phyloP scores from a whole-genome alignment of 345 rosid species.

The Balakata baccata region DNA sequence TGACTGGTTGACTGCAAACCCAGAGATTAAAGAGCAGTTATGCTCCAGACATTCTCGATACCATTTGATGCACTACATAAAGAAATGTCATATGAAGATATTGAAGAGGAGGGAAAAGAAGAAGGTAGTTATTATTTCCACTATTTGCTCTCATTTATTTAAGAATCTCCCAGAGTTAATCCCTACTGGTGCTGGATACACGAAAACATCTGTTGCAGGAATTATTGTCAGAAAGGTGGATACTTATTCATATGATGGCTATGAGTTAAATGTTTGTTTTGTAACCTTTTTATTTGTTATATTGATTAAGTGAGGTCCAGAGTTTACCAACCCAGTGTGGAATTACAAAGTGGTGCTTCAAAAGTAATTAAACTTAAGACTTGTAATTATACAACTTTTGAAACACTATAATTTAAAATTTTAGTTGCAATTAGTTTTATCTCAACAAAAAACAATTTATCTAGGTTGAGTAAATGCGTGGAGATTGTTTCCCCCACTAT shows the following conservation, averaged over 20 bases:
- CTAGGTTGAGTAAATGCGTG: background rate
- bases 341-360: background rate
- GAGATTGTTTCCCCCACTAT: background rate
- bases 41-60: conserved; percentile 79
- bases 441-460: background rate
- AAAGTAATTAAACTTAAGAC: background rate
- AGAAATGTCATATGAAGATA: conserved; percentile 91
- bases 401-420: background rate
- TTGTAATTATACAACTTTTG: background rate
- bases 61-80: conserved; percentile 93
- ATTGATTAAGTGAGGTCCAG: background rate
- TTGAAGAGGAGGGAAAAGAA: conserved; percentile 85
- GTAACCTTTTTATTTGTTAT: background rate
- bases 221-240: background rate
- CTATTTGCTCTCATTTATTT: background rate
- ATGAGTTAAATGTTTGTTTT: conserved; percentile 1
- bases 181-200: background rate
- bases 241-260: background rate
- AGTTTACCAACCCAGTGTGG: background rate
- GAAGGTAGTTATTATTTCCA: conserved; percentile 14
- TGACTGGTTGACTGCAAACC: conserved; percentile 75
- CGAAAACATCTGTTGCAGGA: background rate
- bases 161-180: background rate
- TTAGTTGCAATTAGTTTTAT: background rate
- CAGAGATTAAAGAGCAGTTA: conserved; percentile 58